phyloP scores from a whole-genome alignment of 2,329 filamentous ascomycete genomes.

The Trichothecium sympodiale region DNA sequence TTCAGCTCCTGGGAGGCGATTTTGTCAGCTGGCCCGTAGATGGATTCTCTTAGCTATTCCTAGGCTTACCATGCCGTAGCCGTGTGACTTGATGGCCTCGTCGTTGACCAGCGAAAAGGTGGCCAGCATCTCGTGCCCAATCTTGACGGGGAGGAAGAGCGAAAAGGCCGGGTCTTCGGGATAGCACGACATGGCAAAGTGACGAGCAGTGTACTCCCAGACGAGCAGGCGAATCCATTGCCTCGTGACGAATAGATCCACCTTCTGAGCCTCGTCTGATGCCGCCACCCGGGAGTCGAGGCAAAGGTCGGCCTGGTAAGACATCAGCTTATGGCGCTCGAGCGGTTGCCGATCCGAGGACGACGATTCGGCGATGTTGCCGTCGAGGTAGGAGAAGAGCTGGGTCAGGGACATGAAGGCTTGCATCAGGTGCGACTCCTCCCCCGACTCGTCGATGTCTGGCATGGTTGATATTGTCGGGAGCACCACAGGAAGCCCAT shows the following conservation, averaged over 20 bases:
- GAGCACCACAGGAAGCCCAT: constrained; percentile 11
- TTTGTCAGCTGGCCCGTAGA: too few relatives aligned
- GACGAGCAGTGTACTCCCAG: constrained; percentile 16
- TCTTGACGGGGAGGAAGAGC: constrained; percentile 13
- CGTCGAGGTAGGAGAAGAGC: constrained; percentile 13
- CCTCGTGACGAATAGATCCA: constrained; percentile 15
- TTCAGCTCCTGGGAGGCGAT: constrained; percentile 12
- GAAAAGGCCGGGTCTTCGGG: constrained; percentile 14
- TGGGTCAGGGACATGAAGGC: constrained; percentile 12
- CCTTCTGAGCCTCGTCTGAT: constrained; percentile 12
- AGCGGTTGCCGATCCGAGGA: constrained; percentile 1
- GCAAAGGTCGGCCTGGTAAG: constrained; percentile 11
- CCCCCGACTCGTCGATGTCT: constrained; percentile 8
- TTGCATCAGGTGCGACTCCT: constrained; percentile 4
- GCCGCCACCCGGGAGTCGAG: constrained; percentile 8
- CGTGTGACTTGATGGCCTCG: constrained; percentile 19
- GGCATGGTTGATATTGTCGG: constrained; percentile 12
- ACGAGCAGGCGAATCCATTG: constrained; percentile 16
- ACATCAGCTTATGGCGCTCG: constrained; percentile 3
- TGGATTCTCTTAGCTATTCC: too few relatives aligned
- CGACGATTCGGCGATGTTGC: constrained; percentile 9
- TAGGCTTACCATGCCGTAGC: constrained; percentile 14
- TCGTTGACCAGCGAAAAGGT: constrained; percentile 19
- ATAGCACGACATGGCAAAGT: constrained; percentile 14
- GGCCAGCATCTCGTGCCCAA: constrained; percentile 14